Evolutionary conservation across 169 alveolate genomes (phyloP), one percentile per base, ranked within the genome.

Genomic region (Babesia bigemina): DNA sequence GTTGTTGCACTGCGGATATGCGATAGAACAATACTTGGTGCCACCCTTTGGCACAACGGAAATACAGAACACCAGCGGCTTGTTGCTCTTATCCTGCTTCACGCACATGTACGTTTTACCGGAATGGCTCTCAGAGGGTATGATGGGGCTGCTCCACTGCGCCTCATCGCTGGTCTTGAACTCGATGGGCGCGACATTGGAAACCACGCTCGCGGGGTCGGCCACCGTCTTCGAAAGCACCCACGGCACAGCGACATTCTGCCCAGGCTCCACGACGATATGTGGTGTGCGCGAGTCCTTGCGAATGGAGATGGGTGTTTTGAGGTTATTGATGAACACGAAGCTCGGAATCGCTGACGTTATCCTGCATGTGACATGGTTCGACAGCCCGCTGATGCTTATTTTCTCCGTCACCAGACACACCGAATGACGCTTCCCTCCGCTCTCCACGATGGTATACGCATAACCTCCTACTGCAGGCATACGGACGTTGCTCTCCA

Each of bases 381-480:
- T 48, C 45, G 63, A 84, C 39, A 92, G 86, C 39, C 91, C 92
- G 6, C 92, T 71, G 13, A 91, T 86, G 56, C 71, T 73, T 52
- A 92, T 67, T 67, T 88, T 88, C 73, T 91, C 95, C 62, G 94
- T 88, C 60, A 87, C 79, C 62, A 92, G 76, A 61, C 95, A 91
- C 65, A 92, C 79, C 10, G 94, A 77, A 63, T 86, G 91, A 62
- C 75, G 83, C 61, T 87, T 79, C 22, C 84, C 91, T 47, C 77
- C 87, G 14, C 85, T 72, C 48, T 61, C 92, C 33, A 90, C 92
- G 45, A 75, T 56, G 13, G 94, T 72, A 58, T 90, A 91, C 50
- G 92, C 65, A 77, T 86, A 88, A 45, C 94, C 93, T 21, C 95
- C 94, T 9, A 91, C 79, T 13, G 94, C 92, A 16, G 96, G 94